Conservation (phyloP, 768 basidiomycete genomes). For the Kwoniella pini region DNA sequence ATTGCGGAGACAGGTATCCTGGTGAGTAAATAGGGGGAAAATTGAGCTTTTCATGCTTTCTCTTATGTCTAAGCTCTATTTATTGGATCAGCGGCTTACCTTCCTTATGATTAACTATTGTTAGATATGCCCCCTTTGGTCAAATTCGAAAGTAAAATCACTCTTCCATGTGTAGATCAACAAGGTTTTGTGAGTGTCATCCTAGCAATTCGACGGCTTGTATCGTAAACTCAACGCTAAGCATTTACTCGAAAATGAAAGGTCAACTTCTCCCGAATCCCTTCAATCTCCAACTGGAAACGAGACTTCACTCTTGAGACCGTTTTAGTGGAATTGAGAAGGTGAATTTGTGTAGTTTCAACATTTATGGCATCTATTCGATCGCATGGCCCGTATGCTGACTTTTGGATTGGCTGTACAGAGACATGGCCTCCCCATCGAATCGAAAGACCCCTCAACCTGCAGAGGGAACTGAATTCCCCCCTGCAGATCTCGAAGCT, state of each 20-base stretch:
- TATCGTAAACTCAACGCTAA: too few relatives aligned
- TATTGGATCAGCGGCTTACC: too few relatives aligned
- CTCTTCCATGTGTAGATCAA: constrained; percentile 82
- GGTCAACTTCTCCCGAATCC: constrained; percentile 72
- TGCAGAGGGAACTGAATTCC: constrained; percentile 68
- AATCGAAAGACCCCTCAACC: constrained; percentile 96
- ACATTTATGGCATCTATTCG: too few relatives aligned
- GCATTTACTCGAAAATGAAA: constrained; percentile 28
- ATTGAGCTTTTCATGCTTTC: too few relatives aligned
- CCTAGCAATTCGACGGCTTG: neutral
- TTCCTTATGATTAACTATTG: neutral
- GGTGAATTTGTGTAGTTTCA: too few relatives aligned
- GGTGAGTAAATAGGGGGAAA: constrained; percentile 37
- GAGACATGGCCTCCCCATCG: constrained; percentile 89
- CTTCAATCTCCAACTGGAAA: constrained; percentile 73
- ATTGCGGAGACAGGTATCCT: constrained; percentile 63
- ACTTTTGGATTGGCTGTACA: too few relatives aligned
- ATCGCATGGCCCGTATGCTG: too few relatives aligned
- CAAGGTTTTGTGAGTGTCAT: constrained; percentile 62
- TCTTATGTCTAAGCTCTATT: too few relatives aligned
- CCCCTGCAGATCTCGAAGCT: constrained; percentile 41
- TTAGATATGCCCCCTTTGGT: constrained; percentile 71
- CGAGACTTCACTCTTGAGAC: constrained; percentile 79
- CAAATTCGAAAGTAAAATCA: constrained; percentile 84
- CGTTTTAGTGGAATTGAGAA: constrained; percentile 87